Evolutionary conservation across 2,329 filamentous ascomycete genomes (phyloP), one percentile per base, ranked within the genome.

Genomic region (Xylariomycetidae sp.): DNA sequence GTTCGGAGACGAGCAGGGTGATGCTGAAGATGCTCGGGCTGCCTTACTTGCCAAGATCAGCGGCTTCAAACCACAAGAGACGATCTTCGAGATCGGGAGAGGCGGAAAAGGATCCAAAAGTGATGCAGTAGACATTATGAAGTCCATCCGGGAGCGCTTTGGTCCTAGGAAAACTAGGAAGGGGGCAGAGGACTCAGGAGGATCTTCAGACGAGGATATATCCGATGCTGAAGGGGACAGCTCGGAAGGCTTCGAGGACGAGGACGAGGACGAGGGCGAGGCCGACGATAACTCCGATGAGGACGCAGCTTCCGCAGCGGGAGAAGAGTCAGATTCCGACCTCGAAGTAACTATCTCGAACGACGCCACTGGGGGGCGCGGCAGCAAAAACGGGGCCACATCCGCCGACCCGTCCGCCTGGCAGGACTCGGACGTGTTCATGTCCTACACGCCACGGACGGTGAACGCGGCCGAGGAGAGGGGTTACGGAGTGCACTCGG

Each of bases 41-140:
- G 79, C 83, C 31, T 94, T 98, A 85, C 68, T 98, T 19, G 86
- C 87, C 19, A 77, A 81, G 38, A 86, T 98, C 37, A 89, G 86
- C 49, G 82, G 83, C 2, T 98, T 92, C 64, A 78, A 86, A 48
- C 92, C 93, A 0, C 72, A 81, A 26, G 92, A 98, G 60, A 96
- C 90, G 0, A 86, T 98, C n/a, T 98, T 98, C 49, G 92, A 98
- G 59, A 81, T 95, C 42, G 84, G 85, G 6, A 78, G 82, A 47
- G 75, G 80, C 40, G 82, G 79, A 24, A 82, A 84, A 44, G 70
- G 67, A 2, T 68, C 67, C 23, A 69, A 63, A 23, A 69, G 63
- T 30, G 79, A 82, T 53, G 81, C 83, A 6, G 82, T 81, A 2
- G 82, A 87, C 40, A 68, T 90, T 19, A 86, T 92, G 76, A 79